Evolutionary conservation across 2,329 filamentous ascomycete genomes (phyloP), one percentile per base, ranked within the genome.

Genomic region (Bertia moriformis): DNA sequence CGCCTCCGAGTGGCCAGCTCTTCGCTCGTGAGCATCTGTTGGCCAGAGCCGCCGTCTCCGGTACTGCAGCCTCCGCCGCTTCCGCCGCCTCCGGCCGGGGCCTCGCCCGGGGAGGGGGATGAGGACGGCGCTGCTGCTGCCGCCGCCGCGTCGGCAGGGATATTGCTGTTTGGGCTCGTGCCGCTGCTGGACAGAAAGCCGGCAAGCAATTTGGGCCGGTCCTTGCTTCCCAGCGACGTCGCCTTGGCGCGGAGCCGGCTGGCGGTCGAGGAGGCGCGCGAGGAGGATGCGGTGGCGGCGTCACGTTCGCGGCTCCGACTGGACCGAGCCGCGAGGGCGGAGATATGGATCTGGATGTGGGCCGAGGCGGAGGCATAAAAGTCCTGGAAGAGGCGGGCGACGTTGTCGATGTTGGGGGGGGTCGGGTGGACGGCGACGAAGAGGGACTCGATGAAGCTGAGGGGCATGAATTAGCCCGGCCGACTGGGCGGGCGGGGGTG

Each of bases 341-440:
- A 82, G 46, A 95, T 84, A 55, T 96, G 88, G 1, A 86, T 94
- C 39, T 76, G 73, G 42, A 96, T 88, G 49, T 91, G 84, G 2
- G 77, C 70, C 10, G 86, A 81, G 17, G 88, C 85, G 41, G 78
- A 72, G 32, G 71, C 65, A 54, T 98, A 98, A 57, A 96, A 98
- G 41, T 93, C 86, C 59, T 98, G 91, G 54, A 96, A 96, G 39
- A 91, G 69, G n/a, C 74, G 71, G 5, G 87, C 82, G 14, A 96
- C 69, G 44, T 73, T 79, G 37, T 93, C 86, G 51, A 93, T 82
- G 36, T 74, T 83, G 1, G 91, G 79, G 4, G 91, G 91, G 4
- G 77, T 78, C 2, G 83, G 74, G 51, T 95, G 83, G 20, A 93
- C 80, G 65, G 84, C 94, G 49, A 85, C 85, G 37, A 78, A 83